Conservation (phyloP, 148 eudicot genomes). For the Rhododendron ovatum region DNA sequence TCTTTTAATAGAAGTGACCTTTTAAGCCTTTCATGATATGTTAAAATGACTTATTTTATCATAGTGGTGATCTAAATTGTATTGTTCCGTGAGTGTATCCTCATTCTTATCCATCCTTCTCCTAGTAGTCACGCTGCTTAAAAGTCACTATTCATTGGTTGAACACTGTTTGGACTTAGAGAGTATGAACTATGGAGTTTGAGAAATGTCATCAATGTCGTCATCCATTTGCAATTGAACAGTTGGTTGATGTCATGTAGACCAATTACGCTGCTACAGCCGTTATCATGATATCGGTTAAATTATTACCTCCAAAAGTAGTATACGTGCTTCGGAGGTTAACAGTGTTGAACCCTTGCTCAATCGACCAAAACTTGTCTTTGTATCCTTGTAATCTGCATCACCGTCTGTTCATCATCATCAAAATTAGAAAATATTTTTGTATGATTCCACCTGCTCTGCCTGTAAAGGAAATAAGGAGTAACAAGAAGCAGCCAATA, state of each 20-base stretch:
- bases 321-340: conserved; percentile 35
- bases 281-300: not conserved
- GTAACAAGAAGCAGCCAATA: not conserved
- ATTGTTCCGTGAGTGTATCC: not conserved
- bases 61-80: not conserved
- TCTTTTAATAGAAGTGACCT: not conserved
- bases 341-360: conserved; percentile 43
- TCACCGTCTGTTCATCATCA: conserved; percentile 50
- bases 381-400: conserved; percentile 46
- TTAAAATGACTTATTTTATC: not conserved
- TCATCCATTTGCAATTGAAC: not conserved
- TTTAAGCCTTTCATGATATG: conserved; percentile 2
- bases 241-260: not conserved
- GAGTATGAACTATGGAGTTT: not conserved
- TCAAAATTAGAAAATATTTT: conserved; percentile 78
- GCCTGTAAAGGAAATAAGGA: conserved; percentile 38
- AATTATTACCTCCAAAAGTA: not conserved
- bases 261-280: not conserved
- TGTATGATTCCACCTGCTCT: conserved; percentile 89
- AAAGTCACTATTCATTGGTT: not conserved
- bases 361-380: conserved; percentile 42
- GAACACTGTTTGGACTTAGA: not conserved
- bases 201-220: not conserved
- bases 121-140: too few species aligned
- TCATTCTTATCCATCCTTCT: not conserved